Conservation (phyloP, 805 yeast genomes). For the Nakazawaea populi region DNA sequence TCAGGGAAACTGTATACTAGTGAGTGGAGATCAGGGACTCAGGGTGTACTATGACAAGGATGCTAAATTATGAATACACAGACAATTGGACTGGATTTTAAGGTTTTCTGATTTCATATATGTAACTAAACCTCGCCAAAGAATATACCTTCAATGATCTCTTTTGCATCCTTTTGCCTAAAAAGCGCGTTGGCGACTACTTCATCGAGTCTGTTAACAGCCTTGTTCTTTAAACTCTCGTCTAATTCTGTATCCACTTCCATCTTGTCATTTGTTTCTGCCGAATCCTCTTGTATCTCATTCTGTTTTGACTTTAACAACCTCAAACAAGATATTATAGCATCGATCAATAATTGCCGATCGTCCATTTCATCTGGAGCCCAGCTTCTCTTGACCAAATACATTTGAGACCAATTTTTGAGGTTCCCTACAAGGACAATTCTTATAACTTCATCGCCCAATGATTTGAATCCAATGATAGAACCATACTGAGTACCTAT, state of each 20-base stretch:
- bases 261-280: slow-evolving; percentile 6
- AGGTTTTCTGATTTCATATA: no score
- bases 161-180: slow-evolving; percentile 41
- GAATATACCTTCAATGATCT: slow-evolving; percentile 58
- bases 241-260: slow-evolving; percentile 28
- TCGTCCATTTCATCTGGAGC: slow-evolving; percentile 30
- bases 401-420: slow-evolving; percentile 68
- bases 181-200: slow-evolving; percentile 45
- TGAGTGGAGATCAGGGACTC: slow-evolving; percentile 51
- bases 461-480: slow-evolving; percentile 70
- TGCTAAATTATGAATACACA: no score
- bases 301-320: slow-evolving; percentile 28
- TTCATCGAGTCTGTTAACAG: slow-evolving; percentile 57
- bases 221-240: slow-evolving; percentile 29
- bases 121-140: slow-evolving; percentile 49
- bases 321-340: slow-evolving; percentile 50
- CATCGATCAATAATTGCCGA: slow-evolving; percentile 38
- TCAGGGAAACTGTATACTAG: slow-evolving; percentile 65
- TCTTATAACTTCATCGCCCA: slow-evolving; percentile 86
- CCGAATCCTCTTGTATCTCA: slow-evolving; percentile 12
- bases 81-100: no score
- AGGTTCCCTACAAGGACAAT: slow-evolving; percentile 81
- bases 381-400: slow-evolving; percentile 28
- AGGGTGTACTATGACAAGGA: slow-evolving; percentile 1
- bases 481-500: slow-evolving; percentile 92